Evolutionary conservation across 2,329 filamentous ascomycete species (phyloP).

Genomic region (Aspergillus fumigatiaffinis): DNA sequence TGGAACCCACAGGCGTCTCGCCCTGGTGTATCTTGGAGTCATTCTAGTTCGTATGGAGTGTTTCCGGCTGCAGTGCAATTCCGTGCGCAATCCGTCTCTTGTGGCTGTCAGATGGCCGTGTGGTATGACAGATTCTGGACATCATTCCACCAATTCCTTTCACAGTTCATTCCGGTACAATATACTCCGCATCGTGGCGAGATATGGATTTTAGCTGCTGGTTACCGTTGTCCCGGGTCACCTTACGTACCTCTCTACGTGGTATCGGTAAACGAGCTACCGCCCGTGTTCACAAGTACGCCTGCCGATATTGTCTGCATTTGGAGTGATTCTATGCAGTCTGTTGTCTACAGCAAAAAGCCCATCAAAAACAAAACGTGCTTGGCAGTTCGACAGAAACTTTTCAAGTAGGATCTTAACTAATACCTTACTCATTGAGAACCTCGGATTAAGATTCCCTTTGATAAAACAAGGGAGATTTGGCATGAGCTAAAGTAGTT

Average conservation of each 20-base stretch:
- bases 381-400: too few species aligned
- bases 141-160: background rate
- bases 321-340: background rate
- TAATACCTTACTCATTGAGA: background rate
- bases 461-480: too few species aligned
- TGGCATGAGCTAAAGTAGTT: background rate
- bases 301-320: background rate
- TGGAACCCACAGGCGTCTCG: conserved; percentile 5
- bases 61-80: background rate
- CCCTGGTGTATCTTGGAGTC: background rate
- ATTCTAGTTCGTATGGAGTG: background rate
- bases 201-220: background rate
- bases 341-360: too few species aligned
- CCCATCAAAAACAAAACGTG: background rate
- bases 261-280: background rate
- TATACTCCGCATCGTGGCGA: background rate
- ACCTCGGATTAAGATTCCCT: background rate
- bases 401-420: background rate
- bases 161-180: too few species aligned
- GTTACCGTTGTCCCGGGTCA: background rate
- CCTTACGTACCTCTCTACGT: background rate
- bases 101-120: background rate
- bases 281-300: too few species aligned
- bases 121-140: background rate
- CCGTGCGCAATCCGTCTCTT: background rate